Evolutionary conservation across 1,284 basidiomycete species (phyloP).

Genomic region (Malassezia cuniculi): DNA sequence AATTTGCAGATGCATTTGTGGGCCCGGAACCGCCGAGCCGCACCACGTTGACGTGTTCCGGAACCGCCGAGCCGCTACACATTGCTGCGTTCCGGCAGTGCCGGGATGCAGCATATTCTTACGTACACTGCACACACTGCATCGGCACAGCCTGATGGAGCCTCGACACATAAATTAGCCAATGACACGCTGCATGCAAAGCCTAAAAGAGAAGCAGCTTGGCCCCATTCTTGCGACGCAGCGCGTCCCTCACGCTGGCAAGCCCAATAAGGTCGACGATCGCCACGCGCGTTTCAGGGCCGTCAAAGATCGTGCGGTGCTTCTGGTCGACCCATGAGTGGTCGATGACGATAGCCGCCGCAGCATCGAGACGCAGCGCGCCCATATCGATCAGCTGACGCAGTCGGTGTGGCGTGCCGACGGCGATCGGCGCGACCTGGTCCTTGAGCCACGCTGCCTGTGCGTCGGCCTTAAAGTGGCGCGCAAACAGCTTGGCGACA

Average conservation of each 20-base stretch:
- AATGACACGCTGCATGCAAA: too few species aligned
- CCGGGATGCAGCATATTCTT: too few species aligned
- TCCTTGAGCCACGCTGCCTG: slow-evolving; percentile 29
- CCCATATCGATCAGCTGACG: slow-evolving; percentile 21
- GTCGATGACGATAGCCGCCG: slow-evolving; percentile 26
- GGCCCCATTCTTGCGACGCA: background rate
- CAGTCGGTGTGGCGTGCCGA: slow-evolving; percentile 35
- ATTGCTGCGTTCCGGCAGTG: too few species aligned
- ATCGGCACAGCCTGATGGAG: too few species aligned
- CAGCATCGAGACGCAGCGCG: slow-evolving; percentile 21
- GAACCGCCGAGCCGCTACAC: too few species aligned
- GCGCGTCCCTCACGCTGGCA: background rate
- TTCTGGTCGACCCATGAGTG: slow-evolving; percentile 36
- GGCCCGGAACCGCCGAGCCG: too few species aligned
- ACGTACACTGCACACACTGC: too few species aligned
- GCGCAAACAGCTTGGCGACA: slow-evolving; percentile 40
- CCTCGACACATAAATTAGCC: too few species aligned
- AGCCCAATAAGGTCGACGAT: slow-evolving; percentile 21
- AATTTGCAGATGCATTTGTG: too few species aligned
- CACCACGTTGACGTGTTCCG: too few species aligned
- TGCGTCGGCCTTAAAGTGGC: slow-evolving; percentile 38
- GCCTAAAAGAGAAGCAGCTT: too few species aligned
- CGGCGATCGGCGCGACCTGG: slow-evolving; percentile 26
- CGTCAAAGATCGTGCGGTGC: slow-evolving; percentile 31
- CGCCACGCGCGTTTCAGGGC: slow-evolving; percentile 33